These are phyloP conservation scores for Tilletiopsis washingtonensis DNA, from an alignment of 1,284 basidiomycete species.

Conservation along the genomic window DNA sequence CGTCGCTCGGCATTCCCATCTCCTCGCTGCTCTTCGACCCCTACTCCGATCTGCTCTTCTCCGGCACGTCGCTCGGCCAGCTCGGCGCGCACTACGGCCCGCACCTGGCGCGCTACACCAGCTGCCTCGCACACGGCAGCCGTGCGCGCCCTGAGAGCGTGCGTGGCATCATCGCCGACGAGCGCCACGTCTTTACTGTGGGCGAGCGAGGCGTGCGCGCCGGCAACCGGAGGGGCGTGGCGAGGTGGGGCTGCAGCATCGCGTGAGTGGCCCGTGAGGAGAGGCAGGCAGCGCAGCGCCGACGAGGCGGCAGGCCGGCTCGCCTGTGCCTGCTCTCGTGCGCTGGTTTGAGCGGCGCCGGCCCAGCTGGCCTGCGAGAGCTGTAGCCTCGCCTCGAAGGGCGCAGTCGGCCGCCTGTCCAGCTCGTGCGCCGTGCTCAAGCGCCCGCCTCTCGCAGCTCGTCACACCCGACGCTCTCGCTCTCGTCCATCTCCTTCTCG, in stretches of 20 bases:
- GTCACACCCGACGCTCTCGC: too few relatives aligned
- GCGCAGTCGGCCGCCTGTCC: too few relatives aligned
- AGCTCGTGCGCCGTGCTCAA: too few relatives aligned
- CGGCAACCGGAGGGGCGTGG: slow-evolving; percentile 47
- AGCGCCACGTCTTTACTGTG: slow-evolving; percentile 46
- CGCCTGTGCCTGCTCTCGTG: too few relatives aligned
- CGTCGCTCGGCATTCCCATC: slow-evolving; percentile 31
- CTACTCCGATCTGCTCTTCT: slow-evolving; percentile 80
- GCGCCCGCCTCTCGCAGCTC: too few relatives aligned
- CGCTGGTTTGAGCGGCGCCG: too few relatives aligned
- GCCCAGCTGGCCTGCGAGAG: not conserved
- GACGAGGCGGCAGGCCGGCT: too few relatives aligned
- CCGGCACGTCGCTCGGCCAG: slow-evolving; percentile 66
- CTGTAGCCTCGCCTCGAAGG: slow-evolving; percentile 20
- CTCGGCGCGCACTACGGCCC: slow-evolving; percentile 67
- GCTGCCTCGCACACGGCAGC: slow-evolving; percentile 51
- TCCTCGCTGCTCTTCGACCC: slow-evolving; percentile 69
- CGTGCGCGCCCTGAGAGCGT: slow-evolving; percentile 54
- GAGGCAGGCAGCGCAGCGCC: too few relatives aligned
- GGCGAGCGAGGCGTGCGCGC: slow-evolving; percentile 47
- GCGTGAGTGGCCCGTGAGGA: not conserved
- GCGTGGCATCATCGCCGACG: slow-evolving; percentile 44
- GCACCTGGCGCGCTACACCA: slow-evolving; percentile 56
- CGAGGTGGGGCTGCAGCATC: slow-evolving; percentile 36
- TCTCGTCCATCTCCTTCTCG: slow-evolving; percentile 39